Evolutionary conservation across 768 basidiomycete genomes (phyloP).

Genomic region (Lepiota brunneoincarnata): DNA sequence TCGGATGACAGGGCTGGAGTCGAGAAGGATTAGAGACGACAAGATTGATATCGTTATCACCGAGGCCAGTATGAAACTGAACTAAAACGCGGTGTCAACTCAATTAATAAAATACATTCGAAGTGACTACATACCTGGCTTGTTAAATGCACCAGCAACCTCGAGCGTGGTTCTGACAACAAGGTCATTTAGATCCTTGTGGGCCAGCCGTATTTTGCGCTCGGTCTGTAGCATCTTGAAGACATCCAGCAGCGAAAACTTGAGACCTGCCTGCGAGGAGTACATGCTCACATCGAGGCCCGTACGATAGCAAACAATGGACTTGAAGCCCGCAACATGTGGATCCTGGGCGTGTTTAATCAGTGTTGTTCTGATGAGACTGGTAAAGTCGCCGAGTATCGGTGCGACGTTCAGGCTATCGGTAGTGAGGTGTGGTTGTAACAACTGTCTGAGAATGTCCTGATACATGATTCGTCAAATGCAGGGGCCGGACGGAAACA

Average conservation of each 20-base stretch:
- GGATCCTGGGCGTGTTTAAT: constrained; percentile 35
- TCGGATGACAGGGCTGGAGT: constrained; percentile 66
- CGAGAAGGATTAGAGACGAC: constrained; percentile 58
- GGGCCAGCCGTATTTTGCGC: constrained; percentile 47
- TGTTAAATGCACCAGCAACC: constrained; percentile 48
- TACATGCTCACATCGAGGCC: constrained; percentile 53
- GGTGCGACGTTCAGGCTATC: constrained; percentile 16
- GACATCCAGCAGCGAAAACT: constrained; percentile 28
- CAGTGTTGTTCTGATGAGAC: constrained; percentile 34
- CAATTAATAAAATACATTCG: background rate
- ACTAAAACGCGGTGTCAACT: constrained; percentile 38
- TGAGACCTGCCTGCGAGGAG: constrained; percentile 23
- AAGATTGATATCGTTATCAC: constrained; percentile 69
- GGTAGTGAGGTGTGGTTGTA: constrained; percentile 15
- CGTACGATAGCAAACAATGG: constrained; percentile 74
- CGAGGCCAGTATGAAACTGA: constrained; percentile 83
- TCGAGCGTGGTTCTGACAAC: constrained; percentile 55
- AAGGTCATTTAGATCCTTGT: constrained; percentile 66
- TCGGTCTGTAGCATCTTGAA: constrained; percentile 32
- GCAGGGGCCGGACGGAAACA: constrained; percentile 9
- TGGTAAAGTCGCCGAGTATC: constrained; percentile 29
- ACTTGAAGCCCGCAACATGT: constrained; percentile 69
- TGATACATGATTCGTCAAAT: constrained; percentile 18
- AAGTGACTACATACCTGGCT: constrained; percentile 50
- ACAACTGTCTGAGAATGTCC: constrained; percentile 30